Base-by-base conservation (phyloP, 371 early-diverging fungal genomes). In the Mucor lusitanicus region DNA sequence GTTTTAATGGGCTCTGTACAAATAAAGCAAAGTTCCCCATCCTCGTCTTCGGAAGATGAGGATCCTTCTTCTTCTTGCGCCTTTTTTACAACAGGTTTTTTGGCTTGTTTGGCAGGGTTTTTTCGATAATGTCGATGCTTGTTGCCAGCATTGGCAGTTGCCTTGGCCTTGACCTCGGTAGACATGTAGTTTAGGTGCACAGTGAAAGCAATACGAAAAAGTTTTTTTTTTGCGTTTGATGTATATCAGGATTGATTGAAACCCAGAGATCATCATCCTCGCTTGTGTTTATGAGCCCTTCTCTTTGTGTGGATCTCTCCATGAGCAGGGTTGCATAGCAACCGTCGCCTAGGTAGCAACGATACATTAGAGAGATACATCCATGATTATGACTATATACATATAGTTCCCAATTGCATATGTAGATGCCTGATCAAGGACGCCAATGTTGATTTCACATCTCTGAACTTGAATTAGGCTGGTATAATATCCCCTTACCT, bases 1-100 rank as follows among this genome's bases (percentile, higher is more conserved):
- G 84, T 91, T 21, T 73, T 77, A 17, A 95, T 86, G 3, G 90
- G 87, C 42, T 96, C 94, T 0, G 97, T 91, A 76, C 98, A 98
- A 68, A 98, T 98, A 71, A 91, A 88, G 75, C 98, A 98, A 3
- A 85, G 73, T 23, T 84, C 79, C 12, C 80, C 83, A 8, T 83
- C 85, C 21, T 68, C 78, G 6, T 78, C 82, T 1, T 72, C 69
- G 9, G 21, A 21, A 11, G 25, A 33, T 46, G 54, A 19, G 15
- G 64, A 53, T 19, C 39, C 54, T 32, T 53, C 40, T 61, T 28
- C 54, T 21, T 58, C 37, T 40, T 25, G 33, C 35, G 15, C 9
- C 12, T 21, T 35, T 58, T 28, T 13, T 8, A n/a, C 53, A 2
- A n/a, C 19, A 33, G 63, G 23, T 28, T 61, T 25, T 27, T 40